phyloP scores from a whole-genome alignment of 2,329 filamentous ascomycete species.

The Lecanicillium sp. region DNA sequence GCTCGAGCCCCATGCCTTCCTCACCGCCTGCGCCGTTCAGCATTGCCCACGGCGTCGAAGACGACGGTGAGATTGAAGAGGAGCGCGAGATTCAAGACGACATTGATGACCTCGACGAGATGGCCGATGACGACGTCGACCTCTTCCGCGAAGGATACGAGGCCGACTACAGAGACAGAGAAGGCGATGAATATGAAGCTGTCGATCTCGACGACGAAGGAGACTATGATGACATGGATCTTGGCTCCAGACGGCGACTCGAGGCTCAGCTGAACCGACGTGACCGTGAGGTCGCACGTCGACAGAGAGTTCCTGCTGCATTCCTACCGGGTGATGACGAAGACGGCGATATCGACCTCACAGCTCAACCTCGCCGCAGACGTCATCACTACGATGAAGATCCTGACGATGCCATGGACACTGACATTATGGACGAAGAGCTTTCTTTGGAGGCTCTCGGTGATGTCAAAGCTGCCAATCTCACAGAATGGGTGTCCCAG shows the following conservation, averaged over 20 bases:
- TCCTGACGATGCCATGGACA: slow-evolving; percentile 83
- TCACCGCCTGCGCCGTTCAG: slow-evolving; percentile 55
- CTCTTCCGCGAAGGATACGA: slow-evolving; percentile 70
- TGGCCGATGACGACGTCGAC: slow-evolving; percentile 75
- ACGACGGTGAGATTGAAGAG: slow-evolving; percentile 66
- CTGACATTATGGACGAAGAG: slow-evolving; percentile 93
- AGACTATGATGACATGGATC: slow-evolving; percentile 64
- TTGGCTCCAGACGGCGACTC: slow-evolving; percentile 60
- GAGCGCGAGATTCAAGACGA: slow-evolving; percentile 67
- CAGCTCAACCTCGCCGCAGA: slow-evolving; percentile 75
- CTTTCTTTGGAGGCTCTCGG: slow-evolving; percentile 84
- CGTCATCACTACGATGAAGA: slow-evolving; percentile 93
- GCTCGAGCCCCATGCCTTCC: slow-evolving; percentile 60
- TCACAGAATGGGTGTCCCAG: slow-evolving; percentile 93
- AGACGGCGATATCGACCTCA: slow-evolving; percentile 77
- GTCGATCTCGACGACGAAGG: slow-evolving; percentile 72
- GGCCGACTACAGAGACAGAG: slow-evolving; percentile 61
- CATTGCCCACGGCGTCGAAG: slow-evolving; percentile 61
- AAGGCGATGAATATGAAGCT: slow-evolving; percentile 63
- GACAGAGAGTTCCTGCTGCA: slow-evolving; percentile 62
- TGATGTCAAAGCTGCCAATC: slow-evolving; percentile 86
- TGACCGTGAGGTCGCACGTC: slow-evolving; percentile 64
- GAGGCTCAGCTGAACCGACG: slow-evolving; percentile 68
- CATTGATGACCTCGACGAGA: slow-evolving; percentile 72
- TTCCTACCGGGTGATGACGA: slow-evolving; percentile 80